Evolutionary conservation across 2,329 filamentous ascomycete genomes (phyloP), one percentile per base, ranked within the genome.

Genomic region (Ophidiomyces ophidiicola): DNA sequence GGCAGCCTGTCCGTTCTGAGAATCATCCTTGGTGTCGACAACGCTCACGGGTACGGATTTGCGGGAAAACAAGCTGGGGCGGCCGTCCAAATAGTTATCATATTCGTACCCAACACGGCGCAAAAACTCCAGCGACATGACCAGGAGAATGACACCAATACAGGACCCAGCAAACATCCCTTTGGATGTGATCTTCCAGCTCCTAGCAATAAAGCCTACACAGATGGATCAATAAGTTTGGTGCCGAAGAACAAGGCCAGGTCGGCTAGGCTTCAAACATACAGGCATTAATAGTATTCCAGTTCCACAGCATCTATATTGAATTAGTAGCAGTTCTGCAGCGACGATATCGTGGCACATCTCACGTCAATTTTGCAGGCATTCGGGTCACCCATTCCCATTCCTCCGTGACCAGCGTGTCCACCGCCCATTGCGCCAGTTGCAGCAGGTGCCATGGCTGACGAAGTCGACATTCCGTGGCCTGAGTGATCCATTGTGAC

Each of bases 81-180:
- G 67, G 19, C 69, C 68, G 44, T 80, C 52, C 20, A 85, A 68
- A 50, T 71, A 72, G 18, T 71, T 67, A 56, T 90, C 82, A 58
- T 79, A 88, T 56, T 86, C 81, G 49, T 80, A 78, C 47, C 72
- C 69, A 17, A 71, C 50, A 20, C 82, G 78, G 35, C 84, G 80
- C 15, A 90, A 69, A 42, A 78, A 64, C 54, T 90, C 82, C 49
- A 90, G 77, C 4, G 62, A 52, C 37, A 88, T 69, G 48, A 82
- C 80, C 38, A 92, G 74, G n/a, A 79, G 63, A 45, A 85, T 67
- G 24, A 85, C 76, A 44, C 80, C 82, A 53, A 92, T 78, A 62
- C 83, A 90, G 37, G 78, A 81, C 15, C 79, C 82, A 33, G 80
- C 82, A 54, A 92, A 88, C 70, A 80, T 80, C 56, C 71, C 77